A percentile compares a stretch with the other conserved stretches of the same genome.
phyloP scores from a whole-genome alignment of 225 moss, liverwort and hornwort species.

The Lunularia cruciata region DNA sequence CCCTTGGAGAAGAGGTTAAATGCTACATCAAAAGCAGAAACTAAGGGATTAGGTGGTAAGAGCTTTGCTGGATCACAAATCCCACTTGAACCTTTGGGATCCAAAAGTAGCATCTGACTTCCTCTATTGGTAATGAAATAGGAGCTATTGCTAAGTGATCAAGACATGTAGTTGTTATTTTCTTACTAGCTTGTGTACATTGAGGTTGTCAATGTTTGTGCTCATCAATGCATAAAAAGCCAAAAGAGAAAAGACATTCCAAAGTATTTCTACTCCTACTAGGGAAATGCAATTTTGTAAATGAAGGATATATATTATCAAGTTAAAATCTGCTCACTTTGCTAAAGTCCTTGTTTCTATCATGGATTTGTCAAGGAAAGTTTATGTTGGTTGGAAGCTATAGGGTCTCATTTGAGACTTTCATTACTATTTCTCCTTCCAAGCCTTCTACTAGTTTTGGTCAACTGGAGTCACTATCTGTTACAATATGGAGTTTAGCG shows the following conservation, averaged over 20 bases:
- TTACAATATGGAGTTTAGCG: too few relatives aligned
- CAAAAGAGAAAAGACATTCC: slow-evolving; percentile 9
- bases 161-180: slow-evolving; percentile 7
- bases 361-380: too few relatives aligned
- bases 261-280: too few relatives aligned
- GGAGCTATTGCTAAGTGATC: not conserved
- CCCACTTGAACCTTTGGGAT: slow-evolving; percentile 19
- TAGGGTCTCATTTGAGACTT: too few relatives aligned
- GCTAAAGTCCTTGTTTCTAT: too few relatives aligned
- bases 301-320: too few relatives aligned
- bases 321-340: too few relatives aligned
- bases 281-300: too few relatives aligned
- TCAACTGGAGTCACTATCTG: too few relatives aligned
- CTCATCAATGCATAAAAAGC: not conserved
- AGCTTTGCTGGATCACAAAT: not conserved
- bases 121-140: not conserved
- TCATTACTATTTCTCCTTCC: too few relatives aligned
- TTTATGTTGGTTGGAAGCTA: too few relatives aligned
- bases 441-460: too few relatives aligned
- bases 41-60: slow-evolving; percentile 6
- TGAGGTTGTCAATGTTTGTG: not conserved
- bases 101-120: slow-evolving; percentile 16
- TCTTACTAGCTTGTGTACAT: slow-evolving; percentile 8
- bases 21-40: slow-evolving; percentile 23
- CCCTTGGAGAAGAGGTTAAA: slow-evolving; percentile 41